Percentiles rank a stretch among this genome's conserved stretches.
Conservation (phyloP, 306 rosid genomes). For the Ceratonia siliqua region DNA sequence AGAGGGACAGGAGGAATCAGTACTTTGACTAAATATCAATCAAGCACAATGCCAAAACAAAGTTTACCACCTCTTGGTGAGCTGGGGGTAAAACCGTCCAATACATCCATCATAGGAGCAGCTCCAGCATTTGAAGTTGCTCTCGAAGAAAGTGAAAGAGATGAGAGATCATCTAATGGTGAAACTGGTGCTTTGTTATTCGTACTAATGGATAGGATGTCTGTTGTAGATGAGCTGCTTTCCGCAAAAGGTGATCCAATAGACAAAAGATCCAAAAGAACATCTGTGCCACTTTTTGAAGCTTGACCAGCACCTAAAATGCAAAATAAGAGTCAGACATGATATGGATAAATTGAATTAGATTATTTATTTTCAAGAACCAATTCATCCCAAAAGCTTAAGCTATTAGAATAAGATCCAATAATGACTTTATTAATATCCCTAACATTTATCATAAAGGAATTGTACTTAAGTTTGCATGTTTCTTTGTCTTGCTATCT, state of each 20-base stretch:
- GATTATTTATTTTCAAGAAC: not conserved
- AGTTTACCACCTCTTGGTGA: slow-evolving; percentile 48
- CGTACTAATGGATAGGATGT: slow-evolving; percentile 43
- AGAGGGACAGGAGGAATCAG: slow-evolving; percentile 20
- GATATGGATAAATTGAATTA: not conserved
- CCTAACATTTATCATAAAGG: not conserved
- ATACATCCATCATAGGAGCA: slow-evolving; percentile 56
- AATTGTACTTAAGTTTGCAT: not conserved
- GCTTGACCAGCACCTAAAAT: slow-evolving; percentile 46
- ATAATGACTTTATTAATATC: not conserved
- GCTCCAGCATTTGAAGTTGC: slow-evolving; percentile 50
- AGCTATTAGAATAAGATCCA: not conserved
- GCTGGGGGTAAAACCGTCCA: slow-evolving; percentile 57
- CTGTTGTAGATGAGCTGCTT: slow-evolving; percentile 43
- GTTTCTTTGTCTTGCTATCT: not conserved
- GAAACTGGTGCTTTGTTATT: slow-evolving; percentile 45
- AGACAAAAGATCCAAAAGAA: slow-evolving; percentile 64
- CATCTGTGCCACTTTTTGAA: slow-evolving; percentile 54
- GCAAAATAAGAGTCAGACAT: not conserved
- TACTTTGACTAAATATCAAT: not conserved
- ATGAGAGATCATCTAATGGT: slow-evolving; percentile 62
- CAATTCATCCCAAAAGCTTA: not conserved
- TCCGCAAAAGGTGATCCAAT: slow-evolving; percentile 56
- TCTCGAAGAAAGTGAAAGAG: slow-evolving; percentile 51
- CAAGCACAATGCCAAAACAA: slow-evolving; percentile 19